These are phyloP conservation scores for Themeda triandra DNA, from an alignment of 176 grass and related monocot species.

Conservation along the genomic window DNA sequence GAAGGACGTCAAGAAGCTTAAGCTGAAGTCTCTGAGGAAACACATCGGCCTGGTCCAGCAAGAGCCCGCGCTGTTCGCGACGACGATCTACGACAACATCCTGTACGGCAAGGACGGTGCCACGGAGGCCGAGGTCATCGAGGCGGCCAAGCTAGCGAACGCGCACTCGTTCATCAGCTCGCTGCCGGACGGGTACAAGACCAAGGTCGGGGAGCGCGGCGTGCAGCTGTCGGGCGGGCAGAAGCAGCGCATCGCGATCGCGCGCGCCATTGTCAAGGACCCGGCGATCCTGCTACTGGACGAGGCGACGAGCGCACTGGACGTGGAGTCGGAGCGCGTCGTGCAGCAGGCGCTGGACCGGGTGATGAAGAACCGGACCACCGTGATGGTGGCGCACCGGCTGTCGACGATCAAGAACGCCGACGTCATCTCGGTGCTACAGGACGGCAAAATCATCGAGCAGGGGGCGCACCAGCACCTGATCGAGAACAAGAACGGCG, in stretches of 20 bases:
- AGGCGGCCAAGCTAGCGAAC: constrained; percentile 86
- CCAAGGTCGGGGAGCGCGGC: constrained; percentile 86
- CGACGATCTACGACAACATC: constrained; percentile 95
- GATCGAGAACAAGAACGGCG: constrained; percentile 65
- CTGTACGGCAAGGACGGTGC: constrained; percentile 84
- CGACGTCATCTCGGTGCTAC: constrained; percentile 82
- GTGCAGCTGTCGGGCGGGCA: constrained; percentile 93
- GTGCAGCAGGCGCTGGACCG: constrained; percentile 83
- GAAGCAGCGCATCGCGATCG: constrained; percentile 95
- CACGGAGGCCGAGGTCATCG: constrained; percentile 65
- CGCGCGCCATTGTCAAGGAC: constrained; percentile 79
- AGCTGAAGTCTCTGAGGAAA: constrained; percentile 68
- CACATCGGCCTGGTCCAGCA: constrained; percentile 94
- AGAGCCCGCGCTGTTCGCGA: constrained; percentile 87
- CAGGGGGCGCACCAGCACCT: constrained; percentile 68
- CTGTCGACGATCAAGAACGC: constrained; percentile 91
- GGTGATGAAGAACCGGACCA: constrained; percentile 93
- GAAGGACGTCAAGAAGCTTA: constrained; percentile 85
- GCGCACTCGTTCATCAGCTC: constrained; percentile 97
- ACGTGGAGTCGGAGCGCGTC: constrained; percentile 84
- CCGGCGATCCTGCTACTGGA: constrained; percentile 81
- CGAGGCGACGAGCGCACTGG: constrained; percentile 92
- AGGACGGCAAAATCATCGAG: constrained; percentile 89
- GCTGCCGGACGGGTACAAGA: constrained; percentile 82
- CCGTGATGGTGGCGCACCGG: constrained; percentile 85